Evolutionary conservation across 768 basidiomycete species (phyloP).

Genomic region (Kwoniella sp.): DNA sequence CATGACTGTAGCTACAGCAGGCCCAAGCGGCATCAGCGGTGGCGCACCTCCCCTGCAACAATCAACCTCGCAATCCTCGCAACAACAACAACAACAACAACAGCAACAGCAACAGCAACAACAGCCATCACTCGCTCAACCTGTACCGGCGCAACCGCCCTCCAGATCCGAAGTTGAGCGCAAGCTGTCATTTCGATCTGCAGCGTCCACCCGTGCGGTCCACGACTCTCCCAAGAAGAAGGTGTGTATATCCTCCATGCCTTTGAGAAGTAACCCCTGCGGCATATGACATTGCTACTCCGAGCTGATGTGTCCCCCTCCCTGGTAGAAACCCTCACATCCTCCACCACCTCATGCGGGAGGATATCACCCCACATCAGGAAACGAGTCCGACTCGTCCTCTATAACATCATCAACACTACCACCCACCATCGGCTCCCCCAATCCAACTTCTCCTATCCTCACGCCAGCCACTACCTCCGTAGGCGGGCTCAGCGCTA

Average conservation of each 20-base stretch:
- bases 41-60: background rate
- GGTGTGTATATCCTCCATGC: no score
- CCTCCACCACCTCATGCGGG: constrained; percentile 19
- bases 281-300: no score
- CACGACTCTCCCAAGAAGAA: constrained; percentile 41
- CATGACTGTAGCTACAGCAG: background rate
- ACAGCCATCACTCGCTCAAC: constrained; percentile 13
- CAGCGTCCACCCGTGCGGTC: constrained; percentile 16
- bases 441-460: constrained; percentile 28
- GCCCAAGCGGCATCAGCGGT: background rate
- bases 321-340: constrained; percentile 15
- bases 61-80: background rate
- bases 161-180: constrained; percentile 49
- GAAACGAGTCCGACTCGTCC: constrained; percentile 53
- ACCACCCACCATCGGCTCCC: constrained; percentile 24
- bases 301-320: no score
- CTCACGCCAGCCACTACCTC: constrained; percentile 26
- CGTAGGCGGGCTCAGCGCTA: constrained; percentile 35
- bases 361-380: constrained; percentile 19
- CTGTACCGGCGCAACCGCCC: constrained; percentile 40
- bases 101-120: no score
- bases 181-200: constrained; percentile 49
- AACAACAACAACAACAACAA: no score
- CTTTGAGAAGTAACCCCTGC: no score
- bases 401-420: constrained; percentile 36